A percentile compares a stretch with the other conserved stretches of the same genome.
Conservation (phyloP, 169 alveolate genomes). For the Eimeria praecox region DNA sequence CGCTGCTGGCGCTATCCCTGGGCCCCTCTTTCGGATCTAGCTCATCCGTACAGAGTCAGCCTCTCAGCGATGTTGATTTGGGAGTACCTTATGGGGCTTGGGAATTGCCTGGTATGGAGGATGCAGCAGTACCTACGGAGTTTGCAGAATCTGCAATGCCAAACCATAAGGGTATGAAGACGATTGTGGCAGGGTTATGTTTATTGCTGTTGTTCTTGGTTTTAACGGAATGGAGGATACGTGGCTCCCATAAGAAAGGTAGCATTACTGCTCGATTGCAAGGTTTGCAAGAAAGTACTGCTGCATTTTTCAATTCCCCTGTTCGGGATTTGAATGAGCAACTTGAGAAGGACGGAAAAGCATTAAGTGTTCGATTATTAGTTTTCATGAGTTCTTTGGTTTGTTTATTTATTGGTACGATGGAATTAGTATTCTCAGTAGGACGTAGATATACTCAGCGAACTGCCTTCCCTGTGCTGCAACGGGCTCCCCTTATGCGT, state of each 20-base stretch:
- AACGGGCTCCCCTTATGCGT: not conserved
- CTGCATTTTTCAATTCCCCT: not conserved
- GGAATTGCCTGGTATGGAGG: not conserved
- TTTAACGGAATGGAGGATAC: not conserved
- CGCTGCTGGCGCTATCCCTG: not conserved
- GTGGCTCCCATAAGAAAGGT: not conserved
- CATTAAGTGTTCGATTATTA: not conserved
- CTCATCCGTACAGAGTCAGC: not conserved
- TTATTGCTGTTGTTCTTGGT: not conserved
- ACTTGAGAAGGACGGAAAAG: not conserved
- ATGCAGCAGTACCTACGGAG: not conserved
- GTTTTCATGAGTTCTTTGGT: not conserved
- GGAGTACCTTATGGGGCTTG: not conserved
- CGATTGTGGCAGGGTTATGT: not conserved
- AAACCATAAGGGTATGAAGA: not conserved
- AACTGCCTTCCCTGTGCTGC: not conserved
- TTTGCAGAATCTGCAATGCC: slow-evolving; percentile 22
- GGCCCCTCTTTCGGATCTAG: not conserved
- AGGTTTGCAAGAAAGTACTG: not conserved
- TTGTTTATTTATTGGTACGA: not conserved
- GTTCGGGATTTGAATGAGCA: not conserved
- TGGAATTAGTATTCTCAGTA: not conserved
- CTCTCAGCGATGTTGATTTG: not conserved
- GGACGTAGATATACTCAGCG: not conserved
- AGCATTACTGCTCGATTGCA: not conserved